Evolutionary conservation across 257 asterid species (phyloP), one percentile per base, ranked within the genome.

Genomic region (Solanum sejunctum): DNA sequence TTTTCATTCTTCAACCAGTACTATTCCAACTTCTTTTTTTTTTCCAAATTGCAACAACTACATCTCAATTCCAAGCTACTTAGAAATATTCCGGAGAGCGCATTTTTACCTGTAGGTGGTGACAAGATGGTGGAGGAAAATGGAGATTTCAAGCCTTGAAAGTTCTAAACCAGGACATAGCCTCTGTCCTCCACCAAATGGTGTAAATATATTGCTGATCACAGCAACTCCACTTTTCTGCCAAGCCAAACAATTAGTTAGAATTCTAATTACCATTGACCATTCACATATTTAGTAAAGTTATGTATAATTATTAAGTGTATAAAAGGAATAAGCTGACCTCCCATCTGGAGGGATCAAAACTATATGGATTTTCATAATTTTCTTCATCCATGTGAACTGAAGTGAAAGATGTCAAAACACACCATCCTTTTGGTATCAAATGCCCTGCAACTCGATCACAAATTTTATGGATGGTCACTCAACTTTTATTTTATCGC

Each of bases 161-260:
- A 97, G 98, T 85, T 97, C 99, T 49, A 94, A 81, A 28, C 98
- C 99, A 36, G 99, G 98, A 66, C 99, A 97, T 9, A 97, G 92
- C 88, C 99, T 92, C 84, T 97, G 99, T 73, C 99, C 99, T 78
- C 99, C 99, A 41, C 99, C 99, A 39, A 97, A 95, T 7, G 99
- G 98, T 6, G 99, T 95, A 82, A 94, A 97, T 6, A 85, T 88
- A 84, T 85, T 94, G 93, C 90, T 92, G 84, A 85, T 92, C 13
- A 83, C 88, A 10, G 89, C 80, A 26, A 83, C 84, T 84, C 91
- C 98, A 6, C 80, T 61, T 79, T 91, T 88, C 99, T 97, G 90
- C 55, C 69, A 18, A 56, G 66, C 41, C 82, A 77, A 77, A 75
- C 10, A 2, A 66, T 51, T 77, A 77, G 47, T 77, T 51, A 77